phyloP scores from a whole-genome alignment of 805 yeast species.

The Suhomyces sp. region DNA sequence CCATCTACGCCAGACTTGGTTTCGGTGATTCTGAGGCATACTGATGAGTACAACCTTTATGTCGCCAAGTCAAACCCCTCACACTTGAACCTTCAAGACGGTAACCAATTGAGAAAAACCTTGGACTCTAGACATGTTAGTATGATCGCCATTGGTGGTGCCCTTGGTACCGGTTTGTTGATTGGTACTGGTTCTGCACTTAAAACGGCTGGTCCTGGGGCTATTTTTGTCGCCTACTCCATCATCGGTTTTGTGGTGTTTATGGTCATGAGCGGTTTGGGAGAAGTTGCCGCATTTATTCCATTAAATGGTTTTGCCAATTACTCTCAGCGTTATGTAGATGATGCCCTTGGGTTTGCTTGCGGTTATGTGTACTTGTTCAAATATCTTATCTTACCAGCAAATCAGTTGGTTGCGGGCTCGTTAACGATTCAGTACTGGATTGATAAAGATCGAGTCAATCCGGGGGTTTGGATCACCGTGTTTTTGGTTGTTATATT shows the following conservation, averaged over 20 bases:
- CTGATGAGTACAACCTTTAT: constrained; percentile 47
- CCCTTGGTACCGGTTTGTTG: constrained; percentile 76
- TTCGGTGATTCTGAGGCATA: constrained; percentile 39
- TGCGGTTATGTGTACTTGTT: constrained; percentile 63
- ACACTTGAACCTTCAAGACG: constrained; percentile 28
- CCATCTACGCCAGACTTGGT: constrained; percentile 17
- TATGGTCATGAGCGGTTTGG: constrained; percentile 65
- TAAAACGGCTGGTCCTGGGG: constrained; percentile 67
- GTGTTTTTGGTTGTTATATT: constrained; percentile 44
- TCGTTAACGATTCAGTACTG: constrained; percentile 54
- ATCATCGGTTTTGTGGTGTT: constrained; percentile 70
- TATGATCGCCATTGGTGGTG: constrained; percentile 82
- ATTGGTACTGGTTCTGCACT: constrained; percentile 75
- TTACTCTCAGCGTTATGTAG: constrained; percentile 62
- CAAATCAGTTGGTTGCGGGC: constrained; percentile 65
- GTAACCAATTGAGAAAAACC: constrained; percentile 20
- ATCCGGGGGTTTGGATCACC: constrained; percentile 59
- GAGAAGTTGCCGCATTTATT: constrained; percentile 66
- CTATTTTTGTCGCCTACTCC: constrained; percentile 61
- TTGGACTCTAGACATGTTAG: constrained; percentile 59
- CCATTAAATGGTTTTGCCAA: constrained; percentile 70
- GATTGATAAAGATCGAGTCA: constrained; percentile 44
- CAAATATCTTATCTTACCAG: constrained; percentile 53
- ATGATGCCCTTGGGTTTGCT: constrained; percentile 65
- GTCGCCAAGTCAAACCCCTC: constrained; percentile 46